Evolutionary conservation across 2,329 filamentous ascomycete genomes (phyloP).

Genomic region (Xylariaceae sp.): DNA sequence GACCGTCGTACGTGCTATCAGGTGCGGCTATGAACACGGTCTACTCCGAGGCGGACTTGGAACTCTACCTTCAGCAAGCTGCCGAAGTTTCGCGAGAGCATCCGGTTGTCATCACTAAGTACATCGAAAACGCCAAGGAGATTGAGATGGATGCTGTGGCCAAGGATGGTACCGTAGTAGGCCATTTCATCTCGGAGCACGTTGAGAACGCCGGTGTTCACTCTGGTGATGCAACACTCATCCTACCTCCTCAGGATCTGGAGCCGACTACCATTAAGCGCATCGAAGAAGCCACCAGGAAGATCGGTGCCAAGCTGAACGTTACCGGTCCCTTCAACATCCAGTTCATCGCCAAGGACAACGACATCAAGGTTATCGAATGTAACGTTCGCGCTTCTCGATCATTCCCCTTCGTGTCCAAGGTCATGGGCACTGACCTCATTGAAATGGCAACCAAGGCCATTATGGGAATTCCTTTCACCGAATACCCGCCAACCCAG

Average conservation of each 20-base stretch:
- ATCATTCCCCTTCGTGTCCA: slow-evolving; percentile 97
- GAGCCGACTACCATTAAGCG: slow-evolving; percentile 81
- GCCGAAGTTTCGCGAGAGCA: slow-evolving; percentile 91
- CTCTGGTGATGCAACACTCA: slow-evolving; percentile 93
- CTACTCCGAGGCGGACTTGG: slow-evolving; percentile 89
- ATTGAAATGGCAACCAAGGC: slow-evolving; percentile 99
- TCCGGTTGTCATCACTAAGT: slow-evolving; percentile 98
- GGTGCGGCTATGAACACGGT: slow-evolving; percentile 99
- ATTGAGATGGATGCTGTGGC: slow-evolving; percentile 99
- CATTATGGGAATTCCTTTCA: slow-evolving; percentile 79
- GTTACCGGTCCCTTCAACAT: slow-evolving; percentile 98
- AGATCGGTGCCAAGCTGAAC: slow-evolving; percentile 91
- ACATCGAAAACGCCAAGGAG: slow-evolving; percentile 98
- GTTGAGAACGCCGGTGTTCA: slow-evolving; percentile 98
- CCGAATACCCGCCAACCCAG: slow-evolving; percentile 72
- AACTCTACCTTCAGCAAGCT: slow-evolving; percentile 82
- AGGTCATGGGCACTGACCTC: slow-evolving; percentile 95
- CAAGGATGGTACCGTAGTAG: slow-evolving; percentile 79
- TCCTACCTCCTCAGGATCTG: slow-evolving; percentile 89
- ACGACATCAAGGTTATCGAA: slow-evolving; percentile 99
- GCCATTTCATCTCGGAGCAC: slow-evolving; percentile 97
- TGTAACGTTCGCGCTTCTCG: slow-evolving; percentile 95
- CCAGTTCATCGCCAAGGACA: slow-evolving; percentile 98
- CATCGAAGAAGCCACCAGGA: slow-evolving; percentile 90
- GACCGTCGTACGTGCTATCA: slow-evolving; percentile 93